These are phyloP conservation scores for Alternaria brassicae DNA, from an alignment of 2,329 filamentous ascomycete genomes.

Conservation along the genomic window DNA sequence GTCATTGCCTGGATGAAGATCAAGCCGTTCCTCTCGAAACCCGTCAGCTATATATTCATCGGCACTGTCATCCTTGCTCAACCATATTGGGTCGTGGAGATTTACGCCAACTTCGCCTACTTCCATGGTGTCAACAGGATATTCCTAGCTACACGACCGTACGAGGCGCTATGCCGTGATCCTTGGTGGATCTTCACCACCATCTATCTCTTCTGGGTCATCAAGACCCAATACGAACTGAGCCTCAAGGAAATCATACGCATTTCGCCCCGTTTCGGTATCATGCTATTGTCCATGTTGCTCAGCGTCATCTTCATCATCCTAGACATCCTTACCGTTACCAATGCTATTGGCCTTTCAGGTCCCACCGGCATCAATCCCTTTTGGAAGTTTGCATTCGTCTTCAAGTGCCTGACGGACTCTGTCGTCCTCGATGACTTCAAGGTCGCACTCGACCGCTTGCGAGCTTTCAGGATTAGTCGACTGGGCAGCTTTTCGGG, in stretches of 20 bases:
- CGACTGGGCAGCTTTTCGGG: slow-evolving; percentile 48
- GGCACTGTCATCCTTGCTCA: slow-evolving; percentile 64
- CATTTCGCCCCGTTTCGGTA: slow-evolving; percentile 69
- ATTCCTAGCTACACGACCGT: slow-evolving; percentile 64
- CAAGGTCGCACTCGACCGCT: slow-evolving; percentile 63
- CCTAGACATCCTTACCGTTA: slow-evolving; percentile 67
- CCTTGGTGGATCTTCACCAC: slow-evolving; percentile 74
- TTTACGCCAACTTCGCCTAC: slow-evolving; percentile 70
- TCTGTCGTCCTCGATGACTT: slow-evolving; percentile 73
- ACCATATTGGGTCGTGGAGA: slow-evolving; percentile 70
- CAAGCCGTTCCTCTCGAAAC: slow-evolving; percentile 63
- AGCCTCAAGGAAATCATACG: slow-evolving; percentile 63
- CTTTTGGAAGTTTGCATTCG: slow-evolving; percentile 69
- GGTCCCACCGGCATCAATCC: slow-evolving; percentile 66
- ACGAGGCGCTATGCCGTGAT: slow-evolving; percentile 68
- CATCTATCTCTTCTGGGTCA: slow-evolving; percentile 66
- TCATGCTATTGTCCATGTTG: slow-evolving; percentile 68
- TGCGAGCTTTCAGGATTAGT: slow-evolving; percentile 55
- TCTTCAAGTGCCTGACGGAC: slow-evolving; percentile 73
- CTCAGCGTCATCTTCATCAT: slow-evolving; percentile 67
- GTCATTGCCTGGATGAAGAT: slow-evolving; percentile 73
- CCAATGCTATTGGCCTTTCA: slow-evolving; percentile 53
- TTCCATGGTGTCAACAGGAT: slow-evolving; percentile 64
- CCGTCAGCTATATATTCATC: slow-evolving; percentile 64
- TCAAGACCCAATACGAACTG: slow-evolving; percentile 68